Percentiles rank a stretch among this genome's conserved stretches.
Conservation (phyloP, 2,329 filamentous ascomycete genomes). For the Calycina marina region DNA sequence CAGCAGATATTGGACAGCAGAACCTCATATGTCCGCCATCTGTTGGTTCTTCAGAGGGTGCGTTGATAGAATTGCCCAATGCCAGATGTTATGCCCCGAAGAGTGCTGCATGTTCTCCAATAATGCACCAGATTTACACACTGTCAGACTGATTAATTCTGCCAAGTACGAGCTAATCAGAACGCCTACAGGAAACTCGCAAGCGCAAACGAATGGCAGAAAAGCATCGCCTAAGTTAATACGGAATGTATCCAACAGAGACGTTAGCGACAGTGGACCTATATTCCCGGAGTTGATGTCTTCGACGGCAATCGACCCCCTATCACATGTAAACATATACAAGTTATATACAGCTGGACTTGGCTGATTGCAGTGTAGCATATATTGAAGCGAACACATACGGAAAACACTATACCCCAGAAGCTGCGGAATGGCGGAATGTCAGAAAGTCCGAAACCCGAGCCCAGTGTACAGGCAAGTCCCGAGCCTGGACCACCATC, state of each 20-base stretch:
- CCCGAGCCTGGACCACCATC: conserved; percentile 14
- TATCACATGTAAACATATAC: conserved; percentile 46
- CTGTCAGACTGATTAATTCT: too few relatives aligned
- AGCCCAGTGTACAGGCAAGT: conserved; percentile 13
- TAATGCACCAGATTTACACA: too few relatives aligned
- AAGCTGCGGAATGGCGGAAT: conserved; percentile 34
- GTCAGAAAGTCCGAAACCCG: conserved; percentile 32
- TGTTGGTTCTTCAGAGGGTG: conserved; percentile 21
- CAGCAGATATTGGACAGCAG: conserved; percentile 16
- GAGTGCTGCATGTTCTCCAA: too few relatives aligned
- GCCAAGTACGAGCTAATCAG: too few relatives aligned
- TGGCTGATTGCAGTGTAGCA: too few relatives aligned
- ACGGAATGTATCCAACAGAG: conserved; percentile 16
- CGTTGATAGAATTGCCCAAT: too few relatives aligned
- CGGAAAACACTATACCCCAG: conserved; percentile 39
- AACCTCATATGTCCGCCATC: conserved; percentile 17
- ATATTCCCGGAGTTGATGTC: conserved; percentile 8
- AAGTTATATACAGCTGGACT: too few relatives aligned
- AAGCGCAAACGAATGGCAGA: conserved; percentile 12
- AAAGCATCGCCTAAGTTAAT: conserved; percentile 16
- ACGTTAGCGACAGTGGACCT: conserved; percentile 11
- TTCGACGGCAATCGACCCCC: conserved; percentile 43
- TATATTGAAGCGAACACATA: conserved; percentile 53
- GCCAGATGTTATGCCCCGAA: too few relatives aligned
- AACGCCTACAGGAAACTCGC: conserved; percentile 17